A percentile compares a stretch with the other conserved stretches of the same genome.
Conservation (phyloP, 2,329 filamentous ascomycete species). For the Aspergillus sp. region DNA sequence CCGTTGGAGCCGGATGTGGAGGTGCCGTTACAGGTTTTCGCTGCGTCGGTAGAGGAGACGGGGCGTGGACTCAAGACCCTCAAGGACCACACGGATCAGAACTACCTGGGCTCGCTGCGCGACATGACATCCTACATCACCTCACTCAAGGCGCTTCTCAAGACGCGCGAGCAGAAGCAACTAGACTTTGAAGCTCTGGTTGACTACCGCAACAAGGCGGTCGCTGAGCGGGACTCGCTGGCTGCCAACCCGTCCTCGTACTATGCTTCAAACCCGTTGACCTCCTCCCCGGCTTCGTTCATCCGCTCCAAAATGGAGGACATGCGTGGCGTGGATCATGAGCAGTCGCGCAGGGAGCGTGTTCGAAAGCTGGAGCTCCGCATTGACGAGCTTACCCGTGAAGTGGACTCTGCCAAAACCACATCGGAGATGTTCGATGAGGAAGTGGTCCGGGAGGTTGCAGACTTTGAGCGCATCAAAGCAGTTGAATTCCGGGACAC, state of each 20-base stretch:
- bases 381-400: conserved; percentile 84
- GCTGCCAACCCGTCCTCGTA: conserved; percentile 58
- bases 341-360: conserved; percentile 80
- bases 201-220: conserved; percentile 90
- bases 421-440: conserved; percentile 92
- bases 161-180: conserved; percentile 94
- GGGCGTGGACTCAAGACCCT: conserved; percentile 72
- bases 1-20: conserved; percentile 84
- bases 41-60: conserved; percentile 78
- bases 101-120: conserved; percentile 85
- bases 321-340: conserved; percentile 92
- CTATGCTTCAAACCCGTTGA: conserved; percentile 48
- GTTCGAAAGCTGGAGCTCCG: conserved; percentile 85
- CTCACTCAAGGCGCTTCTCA: conserved; percentile 82
- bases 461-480: conserved; percentile 96
- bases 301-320: conserved; percentile 93
- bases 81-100: conserved; percentile 88
- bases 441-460: conserved; percentile 87
- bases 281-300: conserved; percentile 73
- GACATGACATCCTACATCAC: conserved; percentile 94
- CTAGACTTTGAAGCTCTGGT: conserved; percentile 94
- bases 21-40: conserved; percentile 76
- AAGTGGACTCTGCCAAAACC: conserved; percentile 82
- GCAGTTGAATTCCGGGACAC: conserved; percentile 85
- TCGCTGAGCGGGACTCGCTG: conserved; percentile 76